phyloP scores from a whole-genome alignment of 352 stramenopile species.

The Globisporangium paroecandrum region DNA sequence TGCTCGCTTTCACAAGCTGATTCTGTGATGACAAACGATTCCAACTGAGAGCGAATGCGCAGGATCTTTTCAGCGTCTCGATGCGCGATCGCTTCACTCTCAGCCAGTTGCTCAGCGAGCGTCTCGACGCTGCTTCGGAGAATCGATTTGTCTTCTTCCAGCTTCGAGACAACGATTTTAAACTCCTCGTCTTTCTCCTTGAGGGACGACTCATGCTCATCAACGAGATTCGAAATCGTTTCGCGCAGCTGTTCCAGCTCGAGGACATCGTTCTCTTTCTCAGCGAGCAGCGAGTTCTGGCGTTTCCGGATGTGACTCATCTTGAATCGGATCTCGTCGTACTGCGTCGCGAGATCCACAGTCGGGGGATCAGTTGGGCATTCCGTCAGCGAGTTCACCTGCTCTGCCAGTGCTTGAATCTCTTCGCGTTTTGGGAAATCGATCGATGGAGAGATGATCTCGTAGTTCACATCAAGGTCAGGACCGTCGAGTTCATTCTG shows the following conservation, averaged over 20 bases:
- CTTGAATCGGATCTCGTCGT: slow-evolving; percentile 20
- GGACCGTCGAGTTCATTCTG: slow-evolving; percentile 38
- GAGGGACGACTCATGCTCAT: slow-evolving; percentile 13
- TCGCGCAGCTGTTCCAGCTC: slow-evolving; percentile 20
- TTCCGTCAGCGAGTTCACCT: slow-evolving; percentile 15
- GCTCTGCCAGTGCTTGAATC: slow-evolving; percentile 22
- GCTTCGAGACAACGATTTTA: background rate
- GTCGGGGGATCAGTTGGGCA: background rate
- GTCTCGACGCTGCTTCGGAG: slow-evolving; percentile 14
- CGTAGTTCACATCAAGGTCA: slow-evolving; percentile 37
- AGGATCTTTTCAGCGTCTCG: slow-evolving; percentile 13
- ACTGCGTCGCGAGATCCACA: slow-evolving; percentile 13
- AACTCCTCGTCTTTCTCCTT: slow-evolving; percentile 10
- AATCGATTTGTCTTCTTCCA: slow-evolving; percentile 13
- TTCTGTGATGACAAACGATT: slow-evolving; percentile 13
- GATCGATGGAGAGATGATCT: slow-evolving; percentile 41
- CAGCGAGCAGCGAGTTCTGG: slow-evolving; percentile 19
- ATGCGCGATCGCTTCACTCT: slow-evolving; percentile 18
- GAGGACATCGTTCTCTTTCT: slow-evolving; percentile 18
- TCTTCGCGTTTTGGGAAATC: slow-evolving; percentile 47
- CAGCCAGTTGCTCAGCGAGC: slow-evolving; percentile 29
- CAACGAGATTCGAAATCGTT: slow-evolving; percentile 15
- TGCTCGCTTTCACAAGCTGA: background rate
- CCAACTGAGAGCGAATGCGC: slow-evolving; percentile 20
- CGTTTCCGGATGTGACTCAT: slow-evolving; percentile 24